A percentile compares a stretch with the other conserved stretches of the same genome.
These are phyloP conservation scores for Elongisporangium senticosum DNA, from an alignment of 352 stramenopile genomes.

Conservation along the genomic window DNA sequence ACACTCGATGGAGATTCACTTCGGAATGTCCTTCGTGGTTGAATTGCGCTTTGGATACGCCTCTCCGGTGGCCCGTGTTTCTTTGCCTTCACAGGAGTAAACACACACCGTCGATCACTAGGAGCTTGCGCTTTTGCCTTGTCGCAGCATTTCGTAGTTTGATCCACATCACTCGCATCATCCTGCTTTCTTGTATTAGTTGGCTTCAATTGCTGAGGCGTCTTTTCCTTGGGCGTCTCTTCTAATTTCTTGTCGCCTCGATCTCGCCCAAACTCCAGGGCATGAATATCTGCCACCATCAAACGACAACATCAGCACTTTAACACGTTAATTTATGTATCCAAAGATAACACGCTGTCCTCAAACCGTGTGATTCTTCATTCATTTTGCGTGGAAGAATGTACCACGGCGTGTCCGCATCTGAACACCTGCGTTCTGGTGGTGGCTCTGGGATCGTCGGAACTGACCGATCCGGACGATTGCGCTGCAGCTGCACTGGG, in stretches of 20 bases:
- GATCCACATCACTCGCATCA: slow-evolving; percentile 1
- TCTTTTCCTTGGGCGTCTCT: neutral
- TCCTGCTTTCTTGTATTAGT: neutral
- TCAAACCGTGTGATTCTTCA: slow-evolving; percentile 45
- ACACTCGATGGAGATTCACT: slow-evolving; percentile 22
- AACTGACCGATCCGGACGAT: slow-evolving; percentile 13
- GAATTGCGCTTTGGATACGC: neutral
- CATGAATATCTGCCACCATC: slow-evolving; percentile 35
- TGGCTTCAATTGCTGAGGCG: neutral
- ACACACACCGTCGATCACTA: slow-evolving; percentile 32
- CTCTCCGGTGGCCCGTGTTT: slow-evolving; percentile 15
- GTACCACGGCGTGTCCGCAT: slow-evolving; percentile 43
- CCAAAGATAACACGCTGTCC: neutral
- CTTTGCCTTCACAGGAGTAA: slow-evolving; percentile 48
- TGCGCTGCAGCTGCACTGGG: slow-evolving; percentile 34
- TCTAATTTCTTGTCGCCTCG: slow-evolving; percentile 6
- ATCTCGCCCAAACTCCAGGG: slow-evolving; percentile 39
- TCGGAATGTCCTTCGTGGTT: slow-evolving; percentile 13
- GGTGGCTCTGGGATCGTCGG: slow-evolving; percentile 8
- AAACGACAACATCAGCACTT: slow-evolving; percentile 1
- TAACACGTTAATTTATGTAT: neutral
- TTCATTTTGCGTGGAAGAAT: slow-evolving; percentile 36
- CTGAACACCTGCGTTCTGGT: slow-evolving; percentile 7
- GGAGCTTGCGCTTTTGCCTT: slow-evolving; percentile 6
- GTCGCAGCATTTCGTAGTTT: slow-evolving; percentile 2